These are phyloP conservation scores for Paecilomyces niveus DNA, from an alignment of 2,329 filamentous ascomycete genomes.

Conservation along the genomic window DNA sequence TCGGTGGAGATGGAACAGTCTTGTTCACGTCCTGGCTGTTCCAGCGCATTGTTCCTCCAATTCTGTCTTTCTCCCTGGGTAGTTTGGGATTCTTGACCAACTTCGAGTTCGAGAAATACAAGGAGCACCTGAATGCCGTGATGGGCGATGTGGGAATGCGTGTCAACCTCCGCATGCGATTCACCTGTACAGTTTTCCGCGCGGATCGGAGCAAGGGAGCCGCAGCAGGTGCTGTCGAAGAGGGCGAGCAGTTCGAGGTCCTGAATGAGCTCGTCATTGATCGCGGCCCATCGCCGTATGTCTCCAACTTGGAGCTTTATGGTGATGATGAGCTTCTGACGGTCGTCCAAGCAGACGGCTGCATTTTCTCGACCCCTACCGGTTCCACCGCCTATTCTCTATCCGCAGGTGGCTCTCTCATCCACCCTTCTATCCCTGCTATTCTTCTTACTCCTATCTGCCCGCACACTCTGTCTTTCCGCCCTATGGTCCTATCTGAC, in stretches of 20 bases:
- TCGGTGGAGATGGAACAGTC: slow-evolving; percentile 94
- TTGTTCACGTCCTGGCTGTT: slow-evolving; percentile 96
- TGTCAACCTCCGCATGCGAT: slow-evolving; percentile 95
- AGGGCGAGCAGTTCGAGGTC: slow-evolving; percentile 94
- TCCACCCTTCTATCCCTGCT: slow-evolving; percentile 93
- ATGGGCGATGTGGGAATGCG: slow-evolving; percentile 96
- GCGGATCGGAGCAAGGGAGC: slow-evolving; percentile 44
- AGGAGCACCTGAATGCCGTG: slow-evolving; percentile 74
- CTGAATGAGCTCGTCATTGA: slow-evolving; percentile 98
- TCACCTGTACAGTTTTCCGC: slow-evolving; percentile 94
- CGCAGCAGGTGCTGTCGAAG: slow-evolving; percentile 59
- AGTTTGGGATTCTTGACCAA: slow-evolving; percentile 94
- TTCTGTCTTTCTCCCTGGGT: slow-evolving; percentile 84
- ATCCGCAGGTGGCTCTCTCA: slow-evolving; percentile 87
- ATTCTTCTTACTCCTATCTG: slow-evolving; percentile 97
- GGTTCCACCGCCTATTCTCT: slow-evolving; percentile 93
- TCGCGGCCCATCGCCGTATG: slow-evolving; percentile 90
- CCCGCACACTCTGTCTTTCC: slow-evolving; percentile 92
- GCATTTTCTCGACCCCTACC: slow-evolving; percentile 95
- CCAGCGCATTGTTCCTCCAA: slow-evolving; percentile 87
- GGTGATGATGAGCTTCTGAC: slow-evolving; percentile 93
- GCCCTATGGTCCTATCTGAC: slow-evolving; percentile 95
- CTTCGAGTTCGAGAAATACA: slow-evolving; percentile 89
- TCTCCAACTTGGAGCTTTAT: slow-evolving; percentile 93
- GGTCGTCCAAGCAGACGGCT: slow-evolving; percentile 92